A percentile compares a stretch with the other conserved stretches of the same genome.
phyloP scores from a whole-genome alignment of 1,139 yeast species.

The Debaryomyces fabryi region DNA sequence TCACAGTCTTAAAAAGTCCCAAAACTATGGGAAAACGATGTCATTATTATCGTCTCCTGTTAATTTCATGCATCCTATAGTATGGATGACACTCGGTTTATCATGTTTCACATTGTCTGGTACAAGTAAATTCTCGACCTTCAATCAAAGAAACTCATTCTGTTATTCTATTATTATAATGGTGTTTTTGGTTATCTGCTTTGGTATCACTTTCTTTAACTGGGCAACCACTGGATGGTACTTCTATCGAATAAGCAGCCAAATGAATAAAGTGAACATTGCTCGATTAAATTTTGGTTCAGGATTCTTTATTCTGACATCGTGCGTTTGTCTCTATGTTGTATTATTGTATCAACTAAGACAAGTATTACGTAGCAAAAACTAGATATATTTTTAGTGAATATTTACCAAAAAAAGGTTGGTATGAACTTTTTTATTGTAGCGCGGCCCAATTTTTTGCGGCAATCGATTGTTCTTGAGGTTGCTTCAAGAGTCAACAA shows the following conservation, averaged over 20 bases:
- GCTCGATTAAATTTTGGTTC: conserved; percentile 15
- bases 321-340: conserved; percentile 1
- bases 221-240: conserved; percentile 18
- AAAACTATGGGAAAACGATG: conserved; percentile 6
- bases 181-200: conserved; percentile 3
- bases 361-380: background rate
- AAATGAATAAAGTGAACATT: conserved; percentile 13
- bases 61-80: background rate
- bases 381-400: background rate
- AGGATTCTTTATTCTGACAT: conserved; percentile 15
- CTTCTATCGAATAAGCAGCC: conserved; percentile 13
- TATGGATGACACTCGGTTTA: background rate
- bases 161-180: background rate
- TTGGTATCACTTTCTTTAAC: conserved; percentile 6
- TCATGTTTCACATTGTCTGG: background rate
- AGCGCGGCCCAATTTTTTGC: background rate
- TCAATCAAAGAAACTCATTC: background rate
- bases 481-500: background rate
- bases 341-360: background rate
- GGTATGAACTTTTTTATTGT: background rate
- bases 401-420: background rate
- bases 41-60: background rate
- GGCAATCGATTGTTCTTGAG: background rate
- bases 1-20: conserved; percentile 4
- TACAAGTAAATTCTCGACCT: background rate